Base-by-base conservation (phyloP, 208 protist species). In the Blastocrithidia nonstop region DNA sequence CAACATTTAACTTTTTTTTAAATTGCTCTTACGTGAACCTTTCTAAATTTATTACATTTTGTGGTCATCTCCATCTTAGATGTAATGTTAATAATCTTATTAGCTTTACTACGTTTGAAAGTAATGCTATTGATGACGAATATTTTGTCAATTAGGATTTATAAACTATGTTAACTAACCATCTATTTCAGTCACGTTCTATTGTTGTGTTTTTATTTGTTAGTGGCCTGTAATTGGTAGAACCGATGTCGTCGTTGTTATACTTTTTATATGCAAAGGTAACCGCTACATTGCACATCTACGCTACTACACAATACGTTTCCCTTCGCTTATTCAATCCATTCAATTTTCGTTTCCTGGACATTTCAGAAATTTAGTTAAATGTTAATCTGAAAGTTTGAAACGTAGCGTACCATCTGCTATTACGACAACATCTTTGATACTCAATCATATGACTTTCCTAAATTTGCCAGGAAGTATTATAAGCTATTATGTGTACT, bases 381-480 rank as follows among this genome's bases (percentile, higher is more conserved):
- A 20, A 45, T 91, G 81, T 41, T 80, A 72, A 5, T 76, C 77
- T 2, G 81, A 87, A 16, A 71, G 76, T 33, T 91, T 91, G 32
- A 72, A 67, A n/a, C 56, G 47, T 0, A 91, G 62, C 3, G 52
- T 57, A 25, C 57, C 46, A 45, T 86, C 71, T 3, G 49, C 50
- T 23, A 91, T 65, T 3, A 91, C 71, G 9, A 91, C 54, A 21
- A 91, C 55, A 36, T 91, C 76, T 40, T 70, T 71, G 24, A 87
- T 71, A 31, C 54, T 51, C 2, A 91, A 57, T 77, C 81, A 91
- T 32, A 91, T 86, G 20, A 91, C 81, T 50, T 91, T 91, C 57
- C 77, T 69, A 28, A 91, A 91, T 58, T 87, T 91, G 7, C 81
- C 54, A n/a, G 81, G 81, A 3, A 91, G 42, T 17, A 68, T 50